Evolutionary conservation across 169 alveolate species (phyloP).

Genomic region (Cryptosporidium canis): DNA sequence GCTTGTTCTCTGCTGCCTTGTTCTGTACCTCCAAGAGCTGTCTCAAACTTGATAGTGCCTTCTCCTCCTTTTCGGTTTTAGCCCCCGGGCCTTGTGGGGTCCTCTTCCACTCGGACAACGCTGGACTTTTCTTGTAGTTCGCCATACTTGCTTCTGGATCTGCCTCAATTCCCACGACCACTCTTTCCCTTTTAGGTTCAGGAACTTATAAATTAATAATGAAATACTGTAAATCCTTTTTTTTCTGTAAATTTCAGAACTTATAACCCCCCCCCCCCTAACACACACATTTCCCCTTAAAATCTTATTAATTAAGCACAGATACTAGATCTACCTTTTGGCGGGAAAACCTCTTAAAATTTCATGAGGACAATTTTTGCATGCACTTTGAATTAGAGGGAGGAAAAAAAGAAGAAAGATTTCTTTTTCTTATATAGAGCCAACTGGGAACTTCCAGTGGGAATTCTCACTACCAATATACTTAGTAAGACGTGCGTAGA

Average conservation of each 20-base stretch:
- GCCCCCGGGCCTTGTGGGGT: constrained; percentile 72
- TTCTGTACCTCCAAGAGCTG: constrained; percentile 63
- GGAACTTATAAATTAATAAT: not conserved
- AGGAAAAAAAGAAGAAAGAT: too few relatives aligned
- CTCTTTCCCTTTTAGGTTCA: not conserved
- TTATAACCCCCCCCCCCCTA: not conserved
- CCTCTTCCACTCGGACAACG: constrained; percentile 27
- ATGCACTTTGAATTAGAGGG: not conserved
- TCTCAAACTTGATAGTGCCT: constrained; percentile 40
- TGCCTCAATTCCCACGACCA: not conserved
- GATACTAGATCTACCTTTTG: not conserved
- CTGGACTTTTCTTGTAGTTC: constrained; percentile 50
- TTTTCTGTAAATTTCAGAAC: constrained; percentile 6
- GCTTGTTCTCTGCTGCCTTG: constrained; percentile 65
- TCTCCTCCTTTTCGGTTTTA: constrained; percentile 54
- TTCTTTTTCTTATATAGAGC: too few relatives aligned
- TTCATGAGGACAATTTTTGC: constrained; percentile 21
- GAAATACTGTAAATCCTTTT: not conserved
- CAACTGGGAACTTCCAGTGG: too few relatives aligned
- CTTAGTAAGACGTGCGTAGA: too few relatives aligned
- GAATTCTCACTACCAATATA: too few relatives aligned
- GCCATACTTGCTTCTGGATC: constrained; percentile 20
- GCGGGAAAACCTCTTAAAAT: constrained; percentile 1
- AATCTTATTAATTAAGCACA: not conserved
- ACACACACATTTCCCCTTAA: not conserved